Evolutionary conservation across 805 yeast genomes (phyloP).

Genomic region (Candida yuanshanica): DNA sequence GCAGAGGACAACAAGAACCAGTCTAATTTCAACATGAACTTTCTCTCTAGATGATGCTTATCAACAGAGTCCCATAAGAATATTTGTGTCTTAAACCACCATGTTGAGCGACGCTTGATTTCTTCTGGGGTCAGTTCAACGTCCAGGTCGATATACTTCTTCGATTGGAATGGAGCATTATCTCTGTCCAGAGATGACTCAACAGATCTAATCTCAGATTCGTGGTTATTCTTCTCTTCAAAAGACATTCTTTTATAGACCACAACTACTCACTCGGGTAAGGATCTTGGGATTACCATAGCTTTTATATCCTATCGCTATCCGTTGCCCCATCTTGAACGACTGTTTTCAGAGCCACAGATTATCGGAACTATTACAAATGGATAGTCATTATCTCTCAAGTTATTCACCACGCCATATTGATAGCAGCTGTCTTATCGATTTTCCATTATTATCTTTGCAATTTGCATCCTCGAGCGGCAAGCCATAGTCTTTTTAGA

Average conservation of each 20-base stretch:
- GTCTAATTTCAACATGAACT: slow-evolving; percentile 30
- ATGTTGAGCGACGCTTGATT: slow-evolving; percentile 1
- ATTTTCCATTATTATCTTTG: too few relatives aligned
- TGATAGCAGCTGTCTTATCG: too few relatives aligned
- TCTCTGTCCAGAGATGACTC: neutral
- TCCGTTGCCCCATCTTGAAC: too few relatives aligned
- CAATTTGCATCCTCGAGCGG: too few relatives aligned
- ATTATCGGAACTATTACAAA: too few relatives aligned
- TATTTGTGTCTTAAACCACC: slow-evolving; percentile 4
- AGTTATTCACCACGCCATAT: too few relatives aligned
- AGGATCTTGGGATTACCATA: neutral
- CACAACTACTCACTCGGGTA: neutral
- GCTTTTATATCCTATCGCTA: too few relatives aligned
- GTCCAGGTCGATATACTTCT: slow-evolving; percentile 5
- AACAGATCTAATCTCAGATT: neutral
- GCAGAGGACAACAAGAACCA: slow-evolving; percentile 34
- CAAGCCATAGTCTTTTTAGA: too few relatives aligned
- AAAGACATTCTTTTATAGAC: neutral
- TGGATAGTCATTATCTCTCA: too few relatives aligned
- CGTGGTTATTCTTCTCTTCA: neutral
- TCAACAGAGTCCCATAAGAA: slow-evolving; percentile 26
- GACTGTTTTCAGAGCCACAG: too few relatives aligned
- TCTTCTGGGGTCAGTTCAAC: slow-evolving; percentile 5
- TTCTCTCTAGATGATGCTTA: slow-evolving; percentile 30
- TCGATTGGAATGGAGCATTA: neutral